Evolutionary conservation across 1,284 basidiomycete species (phyloP).

Genomic region (Rhodotorula sp.): DNA sequence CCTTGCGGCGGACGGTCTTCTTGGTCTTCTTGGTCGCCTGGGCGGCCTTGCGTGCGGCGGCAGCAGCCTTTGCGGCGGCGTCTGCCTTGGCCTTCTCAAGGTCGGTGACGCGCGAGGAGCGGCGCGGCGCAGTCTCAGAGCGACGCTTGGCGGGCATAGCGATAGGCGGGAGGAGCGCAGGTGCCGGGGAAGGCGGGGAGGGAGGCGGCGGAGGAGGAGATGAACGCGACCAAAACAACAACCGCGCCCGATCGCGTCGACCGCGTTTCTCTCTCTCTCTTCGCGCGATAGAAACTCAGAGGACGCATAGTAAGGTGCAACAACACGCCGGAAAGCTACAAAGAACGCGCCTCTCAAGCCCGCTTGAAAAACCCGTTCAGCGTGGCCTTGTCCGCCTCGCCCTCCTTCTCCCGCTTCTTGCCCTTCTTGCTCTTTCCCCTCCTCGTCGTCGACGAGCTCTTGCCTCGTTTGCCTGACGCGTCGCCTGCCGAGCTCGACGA

Average conservation of each 20-base stretch:
- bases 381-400: slow-evolving; percentile 2
- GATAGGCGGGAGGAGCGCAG: background rate
- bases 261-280: too few relatives aligned
- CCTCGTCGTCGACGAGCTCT: slow-evolving; percentile 7
- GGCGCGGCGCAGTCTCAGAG: slow-evolving; percentile 17
- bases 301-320: slow-evolving; percentile 1
- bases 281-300: too few relatives aligned
- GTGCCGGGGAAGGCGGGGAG: background rate
- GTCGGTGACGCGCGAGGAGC: slow-evolving; percentile 11
- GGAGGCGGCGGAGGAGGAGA: background rate
- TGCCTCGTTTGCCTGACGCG: slow-evolving; percentile 3
- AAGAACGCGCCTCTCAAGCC: background rate
- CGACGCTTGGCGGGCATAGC: slow-evolving; percentile 18
- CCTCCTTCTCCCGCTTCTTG: slow-evolving; percentile 8
- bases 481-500: background rate
- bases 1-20: slow-evolving; percentile 20
- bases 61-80: too few relatives aligned
- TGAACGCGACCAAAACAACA: background rate
- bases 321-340: slow-evolving; percentile 8
- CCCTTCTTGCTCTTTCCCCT: slow-evolving; percentile 14
- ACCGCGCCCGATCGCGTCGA: background rate
- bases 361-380: slow-evolving; percentile 32
- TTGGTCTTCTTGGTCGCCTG: slow-evolving; percentile 11
- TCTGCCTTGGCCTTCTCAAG: too few relatives aligned
- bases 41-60: slow-evolving; percentile 2